Conservation (phyloP, 106 monocot species). For the Allium sativum region DNA sequence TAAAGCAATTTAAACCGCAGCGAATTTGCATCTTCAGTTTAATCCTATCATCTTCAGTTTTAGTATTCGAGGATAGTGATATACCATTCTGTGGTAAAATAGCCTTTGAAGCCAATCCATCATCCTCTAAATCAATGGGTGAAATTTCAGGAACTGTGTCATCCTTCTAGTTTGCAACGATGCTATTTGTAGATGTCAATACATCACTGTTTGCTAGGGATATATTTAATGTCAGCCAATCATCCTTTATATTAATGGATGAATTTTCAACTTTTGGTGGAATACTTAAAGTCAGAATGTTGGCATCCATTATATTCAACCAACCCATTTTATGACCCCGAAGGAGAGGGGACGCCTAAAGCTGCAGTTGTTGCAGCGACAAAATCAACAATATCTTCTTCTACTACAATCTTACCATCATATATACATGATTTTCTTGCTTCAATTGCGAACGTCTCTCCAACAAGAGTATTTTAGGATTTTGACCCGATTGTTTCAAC, state of each 20-base stretch:
- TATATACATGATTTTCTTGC: conserved; percentile 18
- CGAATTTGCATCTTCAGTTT: too few relatives aligned
- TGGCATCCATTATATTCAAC: conserved; percentile 20
- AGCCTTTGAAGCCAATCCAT: background rate
- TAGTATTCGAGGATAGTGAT: too few relatives aligned
- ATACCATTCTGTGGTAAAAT: too few relatives aligned
- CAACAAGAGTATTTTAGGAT: conserved; percentile 89
- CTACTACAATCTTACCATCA: conserved; percentile 22
- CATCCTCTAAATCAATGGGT: conserved; percentile 6
- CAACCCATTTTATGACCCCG: background rate
- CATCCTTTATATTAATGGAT: conserved; percentile 12
- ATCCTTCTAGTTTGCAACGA: too few relatives aligned
- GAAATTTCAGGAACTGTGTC: too few relatives aligned
- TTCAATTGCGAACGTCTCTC: conserved; percentile 63
- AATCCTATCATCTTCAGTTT: too few relatives aligned
- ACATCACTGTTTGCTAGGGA: conserved; percentile 7
- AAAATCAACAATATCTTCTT: conserved; percentile 78
- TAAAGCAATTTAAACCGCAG: too few relatives aligned
- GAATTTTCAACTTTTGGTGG: conserved; percentile 3
- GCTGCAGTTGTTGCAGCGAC: conserved; percentile 83
- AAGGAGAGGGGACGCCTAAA: conserved; percentile 74
- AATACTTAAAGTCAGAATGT: conserved; percentile 10
- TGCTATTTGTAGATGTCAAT: too few relatives aligned
- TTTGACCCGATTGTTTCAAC: conserved; percentile 63
- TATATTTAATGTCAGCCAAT: conserved; percentile 10